Evolutionary conservation across 176 grass and related monocot genomes (phyloP), one percentile per base, ranked within the genome.

Genomic region (Raddia guianensis): DNA sequence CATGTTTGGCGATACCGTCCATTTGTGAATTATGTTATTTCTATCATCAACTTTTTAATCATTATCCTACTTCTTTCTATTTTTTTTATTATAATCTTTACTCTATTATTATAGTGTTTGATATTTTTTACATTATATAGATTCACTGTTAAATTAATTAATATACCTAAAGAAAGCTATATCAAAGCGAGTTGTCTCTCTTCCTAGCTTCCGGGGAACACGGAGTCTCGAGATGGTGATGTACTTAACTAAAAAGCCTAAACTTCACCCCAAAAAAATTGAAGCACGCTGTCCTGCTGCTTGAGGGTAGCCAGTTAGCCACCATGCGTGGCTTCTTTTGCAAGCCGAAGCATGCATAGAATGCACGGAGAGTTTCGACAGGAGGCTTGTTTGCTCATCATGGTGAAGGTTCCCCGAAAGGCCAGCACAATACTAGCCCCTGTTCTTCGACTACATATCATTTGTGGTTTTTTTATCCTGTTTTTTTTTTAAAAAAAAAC

Each of bases 401-500:
- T 77, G 12, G 59, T 64, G 56, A 64, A 63, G 87, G 65, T 89
- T 71, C 19, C 87, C 77, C 58, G 20, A 72, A 77, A 81, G 71
- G 9, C 49, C 21, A 40, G 53, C 76, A 84, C 2, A 10, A 27
- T 1, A 27, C 27, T 27, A 27, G n/a, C n/a, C 27, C 27, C 14
- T 70, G 11, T 5, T 70, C 34, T 45, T 55, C 19, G 52, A 63
- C 12, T 63, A 27, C 27, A 27, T 27, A 27, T 27, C 27, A 27
- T 27, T 1, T 27, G 27, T 10, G 0, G 7, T 5, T 47, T 47
- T 47, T 47, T 27, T 27, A 27, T 27, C 27, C 27, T 27, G 27
- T 27, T 27, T 27, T 27, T 27, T 27, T 27, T n/a, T n/a, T n/a
- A n/a, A n/a, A n/a, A 27, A 27, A 27, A 27, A 27, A 27, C 0